Evolutionary conservation across 2,329 filamentous ascomycete genomes (phyloP).

Genomic region (Pseudocercospora macadamiae): DNA sequence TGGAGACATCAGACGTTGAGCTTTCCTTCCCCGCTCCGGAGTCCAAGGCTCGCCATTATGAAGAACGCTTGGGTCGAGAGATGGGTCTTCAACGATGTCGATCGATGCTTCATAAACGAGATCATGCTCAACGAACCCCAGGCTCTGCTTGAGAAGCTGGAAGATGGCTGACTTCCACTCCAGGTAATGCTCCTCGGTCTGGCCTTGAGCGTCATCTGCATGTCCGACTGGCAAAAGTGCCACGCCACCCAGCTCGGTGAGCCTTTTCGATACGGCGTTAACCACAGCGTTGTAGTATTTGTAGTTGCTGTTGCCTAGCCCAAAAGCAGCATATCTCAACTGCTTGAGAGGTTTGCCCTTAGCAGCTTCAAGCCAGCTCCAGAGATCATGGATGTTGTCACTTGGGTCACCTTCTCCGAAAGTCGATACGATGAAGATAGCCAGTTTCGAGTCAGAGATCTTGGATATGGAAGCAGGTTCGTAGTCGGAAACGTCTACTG

Average conservation of each 20-base stretch:
- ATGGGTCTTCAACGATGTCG: conserved; percentile 32
- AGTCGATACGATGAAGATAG: conserved; percentile 34
- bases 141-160: conserved; percentile 34
- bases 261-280: conserved; percentile 39
- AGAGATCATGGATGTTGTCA: conserved; percentile 55
- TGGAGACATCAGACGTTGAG: conserved; percentile 36
- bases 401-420: conserved; percentile 37
- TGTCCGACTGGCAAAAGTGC: conserved; percentile 39
- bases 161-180: conserved; percentile 47
- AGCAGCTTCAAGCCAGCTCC: conserved; percentile 37
- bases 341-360: conserved; percentile 25
- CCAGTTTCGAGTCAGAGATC: conserved; percentile 22
- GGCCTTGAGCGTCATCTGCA: conserved; percentile 47
- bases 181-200: conserved; percentile 49
- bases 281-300: conserved; percentile 51
- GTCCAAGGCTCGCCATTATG: conserved; percentile 34
- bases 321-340: conserved; percentile 47
- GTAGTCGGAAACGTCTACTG: conserved; percentile 53
- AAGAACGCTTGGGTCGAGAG: conserved; percentile 32
- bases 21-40: conserved; percentile 17
- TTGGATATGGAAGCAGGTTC: conserved; percentile 35
- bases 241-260: conserved; percentile 40
- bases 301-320: conserved; percentile 53
- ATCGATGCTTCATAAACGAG: conserved; percentile 41
- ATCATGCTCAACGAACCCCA: conserved; percentile 40